phyloP scores from a whole-genome alignment of 495 filamentous ascomycete species.

The Daldinia childiae region DNA sequence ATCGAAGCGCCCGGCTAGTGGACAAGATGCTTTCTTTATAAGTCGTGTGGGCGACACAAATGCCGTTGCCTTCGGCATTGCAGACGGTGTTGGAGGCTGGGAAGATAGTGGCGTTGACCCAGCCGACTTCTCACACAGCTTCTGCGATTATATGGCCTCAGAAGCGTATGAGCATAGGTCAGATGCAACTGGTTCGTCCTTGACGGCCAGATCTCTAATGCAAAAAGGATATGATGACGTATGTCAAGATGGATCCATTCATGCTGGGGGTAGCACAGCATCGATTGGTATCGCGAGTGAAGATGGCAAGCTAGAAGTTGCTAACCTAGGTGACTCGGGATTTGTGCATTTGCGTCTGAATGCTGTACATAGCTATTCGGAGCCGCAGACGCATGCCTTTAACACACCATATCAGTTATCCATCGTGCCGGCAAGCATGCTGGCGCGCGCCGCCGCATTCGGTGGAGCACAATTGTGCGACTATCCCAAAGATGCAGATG shows the following conservation, averaged over 20 bases:
- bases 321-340: conserved; percentile 98
- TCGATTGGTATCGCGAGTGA: conserved; percentile 76
- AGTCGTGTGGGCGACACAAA: conserved; percentile 71
- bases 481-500: conserved; percentile 82
- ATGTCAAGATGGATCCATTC: conserved; percentile 73
- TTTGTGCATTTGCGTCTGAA: conserved; percentile 86
- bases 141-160: conserved; percentile 89
- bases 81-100: conserved; percentile 97
- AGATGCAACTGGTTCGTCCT: conserved; percentile 36
- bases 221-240: conserved; percentile 84
- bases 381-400: conserved; percentile 93
- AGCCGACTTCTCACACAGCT: conserved; percentile 92
- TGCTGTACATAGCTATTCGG: conserved; percentile 81
- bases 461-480: conserved; percentile 84
- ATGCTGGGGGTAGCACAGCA: conserved; percentile 89
- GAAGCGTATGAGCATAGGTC: conserved; percentile 65
- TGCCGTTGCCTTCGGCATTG: conserved; percentile 80
- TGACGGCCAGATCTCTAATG: conserved; percentile 77
- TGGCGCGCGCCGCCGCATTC: conserved; percentile 77
- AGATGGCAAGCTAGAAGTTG: conserved; percentile 80
- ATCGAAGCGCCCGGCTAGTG: conserved; percentile 74
- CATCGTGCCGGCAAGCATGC: conserved; percentile 81
- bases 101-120: conserved; percentile 89
- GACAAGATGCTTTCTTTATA: conserved; percentile 97
- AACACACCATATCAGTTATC: conserved; percentile 97